A percentile compares a stretch with the other conserved stretches of the same genome.
phyloP scores from a whole-genome alignment of 2,329 filamentous ascomycete species.

The Aureobasidium namibiae region DNA sequence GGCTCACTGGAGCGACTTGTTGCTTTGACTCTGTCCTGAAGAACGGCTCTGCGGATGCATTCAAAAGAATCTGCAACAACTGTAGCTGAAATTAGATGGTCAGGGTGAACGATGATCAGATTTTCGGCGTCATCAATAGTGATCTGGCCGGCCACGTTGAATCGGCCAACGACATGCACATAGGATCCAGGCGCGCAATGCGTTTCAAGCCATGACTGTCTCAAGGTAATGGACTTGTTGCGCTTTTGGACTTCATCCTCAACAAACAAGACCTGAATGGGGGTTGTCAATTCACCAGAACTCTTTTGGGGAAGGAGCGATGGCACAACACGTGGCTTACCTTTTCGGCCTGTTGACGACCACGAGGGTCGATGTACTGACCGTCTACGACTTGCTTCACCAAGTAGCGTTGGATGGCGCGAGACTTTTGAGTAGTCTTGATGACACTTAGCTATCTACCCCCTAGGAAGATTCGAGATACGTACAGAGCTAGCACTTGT shows the following conservation, averaged over 20 bases:
- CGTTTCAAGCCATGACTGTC: conserved; percentile 81
- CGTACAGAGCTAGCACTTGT: conserved; percentile 42
- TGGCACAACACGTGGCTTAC: conserved; percentile 8
- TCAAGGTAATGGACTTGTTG: conserved; percentile 62
- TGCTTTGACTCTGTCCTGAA: conserved; percentile 91
- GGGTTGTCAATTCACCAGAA: conserved; percentile 18
- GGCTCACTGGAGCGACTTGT: conserved; percentile 71
- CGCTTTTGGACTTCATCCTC: conserved; percentile 65
- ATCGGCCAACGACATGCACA: conserved; percentile 78
- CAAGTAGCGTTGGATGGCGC: conserved; percentile 79
- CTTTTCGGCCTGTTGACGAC: conserved; percentile 35
- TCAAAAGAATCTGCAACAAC: conserved; percentile 94
- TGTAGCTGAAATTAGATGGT: conserved; percentile 90
- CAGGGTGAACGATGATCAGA: conserved; percentile 85
- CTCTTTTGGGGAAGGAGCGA: background rate
- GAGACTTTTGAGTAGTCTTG: conserved; percentile 58
- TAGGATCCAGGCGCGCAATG: conserved; percentile 65
- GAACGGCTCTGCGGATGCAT: conserved; percentile 80
- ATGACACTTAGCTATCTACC: conserved; percentile 23
- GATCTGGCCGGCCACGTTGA: conserved; percentile 62
- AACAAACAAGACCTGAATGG: conserved; percentile 67
- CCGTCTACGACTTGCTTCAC: conserved; percentile 65
- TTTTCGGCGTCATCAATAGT: conserved; percentile 74
- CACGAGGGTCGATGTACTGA: conserved; percentile 57
- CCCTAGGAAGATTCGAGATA: conserved; percentile 28